phyloP scores from a whole-genome alignment of 2,329 filamentous ascomycete genomes.

The Lasiodiplodia citricola region DNA sequence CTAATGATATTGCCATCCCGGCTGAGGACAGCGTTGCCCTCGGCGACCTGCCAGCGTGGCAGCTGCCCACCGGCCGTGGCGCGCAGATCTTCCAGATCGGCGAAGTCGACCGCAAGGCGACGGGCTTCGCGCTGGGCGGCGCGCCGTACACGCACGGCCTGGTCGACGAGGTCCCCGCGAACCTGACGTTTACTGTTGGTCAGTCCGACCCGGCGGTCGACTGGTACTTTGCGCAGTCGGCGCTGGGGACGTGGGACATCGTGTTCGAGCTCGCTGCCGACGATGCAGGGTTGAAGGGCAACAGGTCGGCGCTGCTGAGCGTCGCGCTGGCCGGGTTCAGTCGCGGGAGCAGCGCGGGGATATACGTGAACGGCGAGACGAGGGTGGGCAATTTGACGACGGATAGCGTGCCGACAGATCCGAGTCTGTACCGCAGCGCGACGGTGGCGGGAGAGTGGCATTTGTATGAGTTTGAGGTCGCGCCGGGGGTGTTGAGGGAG shows the following conservation, averaged over 20 bases:
- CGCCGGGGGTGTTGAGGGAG: slow-evolving; percentile 35
- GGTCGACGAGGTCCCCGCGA: slow-evolving; percentile 51
- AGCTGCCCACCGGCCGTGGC: slow-evolving; percentile 38
- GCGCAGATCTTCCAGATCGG: slow-evolving; percentile 57
- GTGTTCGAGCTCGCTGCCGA: slow-evolving; percentile 32
- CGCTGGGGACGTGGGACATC: slow-evolving; percentile 41
- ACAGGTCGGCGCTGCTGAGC: slow-evolving; percentile 42
- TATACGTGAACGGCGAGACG: slow-evolving; percentile 44
- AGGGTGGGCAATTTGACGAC: slow-evolving; percentile 50
- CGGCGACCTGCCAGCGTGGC: slow-evolving; percentile 44
- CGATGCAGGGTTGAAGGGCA: slow-evolving; percentile 22
- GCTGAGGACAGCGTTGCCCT: slow-evolving; percentile 39
- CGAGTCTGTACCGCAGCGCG: slow-evolving; percentile 54
- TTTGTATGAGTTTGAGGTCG: slow-evolving; percentile 50
- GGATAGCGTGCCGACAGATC: slow-evolving; percentile 47
- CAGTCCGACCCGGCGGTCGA: slow-evolving; percentile 43
- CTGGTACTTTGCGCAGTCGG: slow-evolving; percentile 57
- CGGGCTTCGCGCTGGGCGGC: slow-evolving; percentile 52
- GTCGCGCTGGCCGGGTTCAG: slow-evolving; percentile 54
- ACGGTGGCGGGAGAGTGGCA: slow-evolving; percentile 56
- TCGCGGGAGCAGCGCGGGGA: slow-evolving; percentile 46
- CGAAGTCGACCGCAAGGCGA: slow-evolving; percentile 53
- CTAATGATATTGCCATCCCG: slow-evolving; percentile 49
- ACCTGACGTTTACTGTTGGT: slow-evolving; percentile 54
- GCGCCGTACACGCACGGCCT: slow-evolving; percentile 53